Evolutionary conservation across 2,329 filamentous ascomycete species (phyloP).

Genomic region (Fonsecaea pedrosoi): DNA sequence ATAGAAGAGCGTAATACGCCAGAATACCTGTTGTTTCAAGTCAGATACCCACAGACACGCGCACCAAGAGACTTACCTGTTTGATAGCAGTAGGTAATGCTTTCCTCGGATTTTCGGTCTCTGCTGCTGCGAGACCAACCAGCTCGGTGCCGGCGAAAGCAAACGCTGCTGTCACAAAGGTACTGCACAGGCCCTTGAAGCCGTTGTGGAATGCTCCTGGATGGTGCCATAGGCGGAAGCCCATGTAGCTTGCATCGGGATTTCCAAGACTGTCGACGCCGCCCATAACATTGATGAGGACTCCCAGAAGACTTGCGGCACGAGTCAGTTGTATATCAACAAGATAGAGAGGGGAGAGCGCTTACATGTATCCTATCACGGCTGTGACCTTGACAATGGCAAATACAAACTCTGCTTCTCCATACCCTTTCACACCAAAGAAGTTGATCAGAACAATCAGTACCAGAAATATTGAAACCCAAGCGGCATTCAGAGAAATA

Average conservation of each 20-base stretch:
- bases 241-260: slow-evolving; percentile 76
- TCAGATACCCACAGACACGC: not conserved
- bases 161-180: slow-evolving; percentile 64
- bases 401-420: slow-evolving; percentile 83
- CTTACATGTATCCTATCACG: slow-evolving; percentile 79
- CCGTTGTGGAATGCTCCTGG: slow-evolving; percentile 56
- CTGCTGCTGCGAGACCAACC: slow-evolving; percentile 60
- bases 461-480: slow-evolving; percentile 75
- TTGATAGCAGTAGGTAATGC: slow-evolving; percentile 57
- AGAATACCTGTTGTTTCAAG: slow-evolving; percentile 46
- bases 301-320: slow-evolving; percentile 71
- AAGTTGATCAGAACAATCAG: slow-evolving; percentile 78
- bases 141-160: slow-evolving; percentile 64
- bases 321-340: slow-evolving; percentile 13
- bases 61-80: slow-evolving; percentile 46
- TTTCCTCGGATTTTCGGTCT: slow-evolving; percentile 60
- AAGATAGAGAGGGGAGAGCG: not conserved
- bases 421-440: slow-evolving; percentile 82
- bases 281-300: slow-evolving; percentile 71
- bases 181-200: slow-evolving; percentile 61
- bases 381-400: slow-evolving; percentile 80
- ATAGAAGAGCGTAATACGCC: slow-evolving; percentile 60
- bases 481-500: slow-evolving; percentile 46
- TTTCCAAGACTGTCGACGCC: slow-evolving; percentile 70
- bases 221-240: slow-evolving; percentile 73